A percentile compares a stretch with the other conserved stretches of the same genome.
Conservation (phyloP, 2,329 filamentous ascomycete genomes). For the Calonectria leucothoes region DNA sequence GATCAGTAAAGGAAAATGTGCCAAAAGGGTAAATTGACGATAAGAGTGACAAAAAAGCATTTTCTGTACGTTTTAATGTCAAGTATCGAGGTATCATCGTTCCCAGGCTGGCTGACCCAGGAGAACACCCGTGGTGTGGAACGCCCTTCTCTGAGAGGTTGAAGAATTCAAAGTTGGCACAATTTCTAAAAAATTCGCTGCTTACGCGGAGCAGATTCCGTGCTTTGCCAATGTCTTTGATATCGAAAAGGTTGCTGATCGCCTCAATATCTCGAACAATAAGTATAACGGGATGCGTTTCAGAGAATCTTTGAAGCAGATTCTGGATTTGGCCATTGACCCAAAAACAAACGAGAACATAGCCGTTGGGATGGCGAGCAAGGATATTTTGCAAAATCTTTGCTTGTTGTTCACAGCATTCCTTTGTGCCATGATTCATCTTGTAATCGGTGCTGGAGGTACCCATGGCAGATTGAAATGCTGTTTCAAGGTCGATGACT, state of each 20-base stretch:
- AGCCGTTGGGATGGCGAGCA: constrained; percentile 65
- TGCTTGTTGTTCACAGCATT: constrained; percentile 73
- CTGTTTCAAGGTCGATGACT: constrained; percentile 75
- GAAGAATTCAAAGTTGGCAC: constrained; percentile 81
- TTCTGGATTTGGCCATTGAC: constrained; percentile 72
- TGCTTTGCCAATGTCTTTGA: constrained; percentile 65
- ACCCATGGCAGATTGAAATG: constrained; percentile 73
- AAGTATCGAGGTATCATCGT: constrained; percentile 67
- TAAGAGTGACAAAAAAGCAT: constrained; percentile 77
- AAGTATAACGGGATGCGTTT: constrained; percentile 76
- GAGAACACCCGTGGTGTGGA: constrained; percentile 25
- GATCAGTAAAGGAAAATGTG: constrained; percentile 68
- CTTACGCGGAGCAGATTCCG: constrained; percentile 68
- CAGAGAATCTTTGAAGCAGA: constrained; percentile 70
- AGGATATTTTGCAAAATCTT: constrained; percentile 71
- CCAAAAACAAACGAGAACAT: constrained; percentile 79
- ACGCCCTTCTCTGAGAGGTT: constrained; percentile 71
- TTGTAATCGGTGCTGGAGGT: constrained; percentile 72
- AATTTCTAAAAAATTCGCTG: constrained; percentile 69
- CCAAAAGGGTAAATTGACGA: constrained; percentile 67
- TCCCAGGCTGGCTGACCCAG: constrained; percentile 38
- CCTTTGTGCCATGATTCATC: constrained; percentile 68
- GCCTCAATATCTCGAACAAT: constrained; percentile 73
- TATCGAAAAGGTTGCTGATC: constrained; percentile 71
- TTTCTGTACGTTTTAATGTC: constrained; percentile 74